Base-by-base conservation (phyloP, 345 rosid species). In the Gossypium australe region DNA sequence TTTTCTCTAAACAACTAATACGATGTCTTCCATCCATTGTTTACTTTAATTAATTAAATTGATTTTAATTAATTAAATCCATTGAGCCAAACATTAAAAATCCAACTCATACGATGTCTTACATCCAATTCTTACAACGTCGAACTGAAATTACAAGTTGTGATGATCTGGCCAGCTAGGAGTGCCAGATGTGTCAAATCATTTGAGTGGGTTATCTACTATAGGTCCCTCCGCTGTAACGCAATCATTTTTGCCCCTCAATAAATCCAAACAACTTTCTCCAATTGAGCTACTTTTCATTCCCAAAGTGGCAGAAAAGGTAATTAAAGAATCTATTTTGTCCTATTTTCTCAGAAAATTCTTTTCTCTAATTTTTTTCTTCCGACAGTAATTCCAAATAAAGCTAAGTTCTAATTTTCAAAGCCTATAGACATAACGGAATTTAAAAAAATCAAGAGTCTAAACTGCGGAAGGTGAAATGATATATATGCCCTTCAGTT, bases 111-210 rank as follows among this genome's bases (percentile, higher is more conserved):
- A 5, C 41, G 7, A 34, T 34, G 1, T 34, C 41, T 34, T 34
- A 1, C 41, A 34, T 34, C 41, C 41, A 34, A 34, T 34, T 34
- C 41, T 34, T 34, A 34, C 41, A 34, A 34, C 7, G 41, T 34
- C 1, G 7, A 5, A 34, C 41, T 34, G 41, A 34, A 34, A 34
- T 29, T 4, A 29, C 38, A 29, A 29, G 34, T 53, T 70, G 70
- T 68, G 71, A 75, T 64, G 11, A 66, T 61, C 38, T 51, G 68
- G 69, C 60, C 38, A 64, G 76, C 72, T 60, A 69, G 71, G 74
- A 76, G 24, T 72, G 61, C 13, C 80, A 72, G 52, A 60, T 79
- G 76, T 76, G 75, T 71, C 56, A 67, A 76, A 74, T 76, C 79
- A 76, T 3, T 3, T 12, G 16, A 71, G 73, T 12, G 7, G 20